Evolutionary conservation across 306 rosid species (phyloP), one percentile per base, ranked within the genome.

Genomic region (Myrica gale): DNA sequence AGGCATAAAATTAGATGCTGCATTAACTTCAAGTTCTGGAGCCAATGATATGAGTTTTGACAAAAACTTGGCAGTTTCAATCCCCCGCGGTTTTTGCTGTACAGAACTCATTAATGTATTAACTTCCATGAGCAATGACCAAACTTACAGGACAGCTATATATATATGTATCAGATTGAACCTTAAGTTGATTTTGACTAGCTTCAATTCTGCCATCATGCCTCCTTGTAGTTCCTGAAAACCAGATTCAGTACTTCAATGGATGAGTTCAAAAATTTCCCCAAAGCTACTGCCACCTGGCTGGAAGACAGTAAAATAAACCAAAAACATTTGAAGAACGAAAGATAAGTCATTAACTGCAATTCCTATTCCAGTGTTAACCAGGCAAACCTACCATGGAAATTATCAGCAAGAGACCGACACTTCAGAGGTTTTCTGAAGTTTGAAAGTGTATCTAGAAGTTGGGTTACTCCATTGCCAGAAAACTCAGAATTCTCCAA

Each of bases 1-100:
- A 32, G 93, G 96, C 93, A 90, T 85, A 70, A 85, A 77, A 89
- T 95, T 95, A 75, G 85, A 78, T 46, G 96, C 78, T 19, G 93
- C 97, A 83, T 95, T 84, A 83, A 90, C 92, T 20, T 82, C 67
- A 69, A 92, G 89, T 78, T 87, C 80, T 53, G 97, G 92, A 74
- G 97, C 91, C 61, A 53, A 63, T 43, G 84, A 69, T 73, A 90
- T 60, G 72, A 95, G 88, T 81, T 77, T 87, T 11, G 87, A 83
- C 75, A 90, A 82, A 87, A 95, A 90, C 15, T 72, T 85, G 21
- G 97, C 97, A 75, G 89, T 68, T 73, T 85, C 91, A 74, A 85
- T 88, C 77, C 92, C 93, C 97, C 99, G 21, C 85, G 96, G 71
- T 95, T 95, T 84, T 89, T 75, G 88, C 97, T 95, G 85, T 52